These are phyloP conservation scores for Pseudevernia furfuracea DNA, from an alignment of 495 filamentous ascomycete species.

Conservation along the genomic window DNA sequence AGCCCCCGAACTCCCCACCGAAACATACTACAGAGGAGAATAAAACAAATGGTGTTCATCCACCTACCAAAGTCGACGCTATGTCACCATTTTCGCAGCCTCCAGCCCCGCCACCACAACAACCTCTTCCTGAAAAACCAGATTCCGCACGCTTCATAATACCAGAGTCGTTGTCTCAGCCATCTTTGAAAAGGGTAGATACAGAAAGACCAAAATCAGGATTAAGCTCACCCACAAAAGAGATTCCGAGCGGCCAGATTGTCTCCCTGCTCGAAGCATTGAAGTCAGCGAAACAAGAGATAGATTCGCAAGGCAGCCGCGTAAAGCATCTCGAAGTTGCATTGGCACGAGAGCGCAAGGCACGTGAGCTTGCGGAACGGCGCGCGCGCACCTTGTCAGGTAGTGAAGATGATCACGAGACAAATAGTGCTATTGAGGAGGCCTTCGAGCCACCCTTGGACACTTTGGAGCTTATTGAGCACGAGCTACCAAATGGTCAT, in stretches of 20 bases:
- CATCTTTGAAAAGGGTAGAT: slow-evolving; percentile 61
- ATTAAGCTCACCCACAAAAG: slow-evolving; percentile 55
- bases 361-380: slow-evolving; percentile 76
- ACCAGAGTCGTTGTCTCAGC: slow-evolving; percentile 38
- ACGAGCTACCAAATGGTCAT: slow-evolving; percentile 19
- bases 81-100: slow-evolving; percentile 73
- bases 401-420: slow-evolving; percentile 26
- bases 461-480: slow-evolving; percentile 20
- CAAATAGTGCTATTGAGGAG: slow-evolving; percentile 25
- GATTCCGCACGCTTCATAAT: slow-evolving; percentile 50
- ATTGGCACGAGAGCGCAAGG: slow-evolving; percentile 68
- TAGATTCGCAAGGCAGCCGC: slow-evolving; percentile 68
- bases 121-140: slow-evolving; percentile 84
- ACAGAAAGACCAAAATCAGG: slow-evolving; percentile 63
- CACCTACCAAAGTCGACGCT: slow-evolving; percentile 50
- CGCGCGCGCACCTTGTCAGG: slow-evolving; percentile 60
- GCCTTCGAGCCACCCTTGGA: slow-evolving; percentile 33
- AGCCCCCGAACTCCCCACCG: slow-evolving; percentile 38
- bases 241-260: slow-evolving; percentile 64
- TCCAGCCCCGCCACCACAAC: slow-evolving; percentile 83
- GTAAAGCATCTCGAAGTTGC: slow-evolving; percentile 76
- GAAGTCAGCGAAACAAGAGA: slow-evolving; percentile 65
- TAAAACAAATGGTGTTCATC: slow-evolving; percentile 38
- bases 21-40: slow-evolving; percentile 37
- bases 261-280: slow-evolving; percentile 73